Base-by-base conservation (phyloP, 2,329 filamentous ascomycete species). In the Tolypocladium cylindrosporum region DNA sequence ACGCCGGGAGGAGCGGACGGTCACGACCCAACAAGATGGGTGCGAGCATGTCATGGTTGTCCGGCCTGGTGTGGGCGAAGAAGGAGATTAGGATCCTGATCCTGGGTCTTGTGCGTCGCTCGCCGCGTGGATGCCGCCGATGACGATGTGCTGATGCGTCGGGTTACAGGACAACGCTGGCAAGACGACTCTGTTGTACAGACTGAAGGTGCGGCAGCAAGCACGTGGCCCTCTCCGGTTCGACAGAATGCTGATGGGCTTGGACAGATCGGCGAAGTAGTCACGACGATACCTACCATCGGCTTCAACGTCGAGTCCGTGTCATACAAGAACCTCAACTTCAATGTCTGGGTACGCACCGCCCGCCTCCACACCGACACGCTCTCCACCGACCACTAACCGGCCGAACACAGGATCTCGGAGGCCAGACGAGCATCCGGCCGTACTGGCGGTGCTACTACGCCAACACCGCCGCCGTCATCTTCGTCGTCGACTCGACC, bases 391-490 rank as follows among this genome's bases (percentile, higher is more conserved):
- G 4, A 16, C 34, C 27, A 11, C 48, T 51, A 10, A 51, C 48
- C 31, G 34, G 43, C 19, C 7, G 3, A 34, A n/a, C 19, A 55
- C 65, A 90, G 87, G 93, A 97, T 78, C 82, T 97, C 54, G 93
- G 94, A 69, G 94, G 94, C 43, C 94, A 99, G 80, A 99, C 94
- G n/a, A 95, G 89, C 65, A 99, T 99, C 72, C 85, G 94, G 64
- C 94, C 94, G 2, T 99, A 99, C 79, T 99, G 94, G 94, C 85
- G 94, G 73, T 99, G 94, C 78, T 99, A 99, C 81, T 99, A 97
- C 71, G 91, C 92, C 71, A 97, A 99, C 78, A 99, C 94, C 0
- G 93, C 94, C 37, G 94, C 94, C 21, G 94, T 99, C 64, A 93
- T 99, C 69, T 99, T 99, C 78, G 94, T 99, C 61, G 93, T 99